Evolutionary conservation across 2,329 filamentous ascomycete genomes (phyloP).

Genomic region (Botrytis tulipae): DNA sequence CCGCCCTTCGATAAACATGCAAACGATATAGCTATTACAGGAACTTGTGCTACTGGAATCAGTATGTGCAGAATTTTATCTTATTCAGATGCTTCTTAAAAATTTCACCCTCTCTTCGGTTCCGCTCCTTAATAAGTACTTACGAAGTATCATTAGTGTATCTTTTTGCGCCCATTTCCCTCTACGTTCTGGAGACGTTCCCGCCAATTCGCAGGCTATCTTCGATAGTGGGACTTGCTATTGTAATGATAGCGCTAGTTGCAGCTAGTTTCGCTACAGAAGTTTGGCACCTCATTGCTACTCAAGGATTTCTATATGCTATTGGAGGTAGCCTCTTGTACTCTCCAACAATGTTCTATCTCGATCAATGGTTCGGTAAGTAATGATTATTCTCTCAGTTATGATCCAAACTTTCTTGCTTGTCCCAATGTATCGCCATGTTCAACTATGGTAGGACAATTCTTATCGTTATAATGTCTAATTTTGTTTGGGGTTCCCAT

Average conservation of each 20-base stretch:
- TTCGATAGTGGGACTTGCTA: constrained; percentile 40
- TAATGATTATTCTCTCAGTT: neutral
- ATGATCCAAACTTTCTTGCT: neutral
- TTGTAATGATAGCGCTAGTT: constrained; percentile 40
- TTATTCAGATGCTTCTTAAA: neutral
- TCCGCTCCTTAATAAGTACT: neutral
- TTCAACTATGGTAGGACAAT: neutral
- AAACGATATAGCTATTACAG: constrained; percentile 46
- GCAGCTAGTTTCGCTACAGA: constrained; percentile 45
- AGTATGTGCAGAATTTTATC: constrained; percentile 7
- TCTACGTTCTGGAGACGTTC: constrained; percentile 32
- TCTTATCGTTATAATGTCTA: neutral
- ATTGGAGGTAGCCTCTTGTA: constrained; percentile 45
- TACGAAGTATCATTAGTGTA: constrained; percentile 24
- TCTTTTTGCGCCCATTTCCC: constrained; percentile 30
- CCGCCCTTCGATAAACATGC: constrained; percentile 40
- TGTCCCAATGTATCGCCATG: neutral
- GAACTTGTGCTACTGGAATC: constrained; percentile 37
- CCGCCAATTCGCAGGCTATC: constrained; percentile 37
- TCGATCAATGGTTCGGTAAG: constrained; percentile 49
- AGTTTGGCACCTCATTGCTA: constrained; percentile 46
- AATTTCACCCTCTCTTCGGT: too few species aligned
- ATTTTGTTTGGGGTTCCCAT: neutral
- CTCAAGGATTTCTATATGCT: constrained; percentile 48
- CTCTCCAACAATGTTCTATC: constrained; percentile 42